Conservation (phyloP, 768 basidiomycete genomes). For the Rhizopogon vesiculosus region DNA sequence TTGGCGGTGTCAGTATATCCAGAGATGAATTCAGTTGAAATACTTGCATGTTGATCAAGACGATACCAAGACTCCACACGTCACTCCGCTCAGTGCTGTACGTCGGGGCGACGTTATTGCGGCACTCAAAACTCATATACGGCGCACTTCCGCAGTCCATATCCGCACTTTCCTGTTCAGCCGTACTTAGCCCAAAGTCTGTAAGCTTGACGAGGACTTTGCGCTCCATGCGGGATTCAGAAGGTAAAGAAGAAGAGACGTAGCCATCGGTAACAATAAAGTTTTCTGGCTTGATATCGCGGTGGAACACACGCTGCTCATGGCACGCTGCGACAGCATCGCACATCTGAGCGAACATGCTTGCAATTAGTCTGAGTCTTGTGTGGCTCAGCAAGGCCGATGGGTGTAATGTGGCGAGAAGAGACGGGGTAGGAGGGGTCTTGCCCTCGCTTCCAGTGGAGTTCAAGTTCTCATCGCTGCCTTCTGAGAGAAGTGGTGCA, state of each 20-base stretch:
- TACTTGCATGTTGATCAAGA: slow-evolving; percentile 93
- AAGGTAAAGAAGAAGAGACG: slow-evolving; percentile 32
- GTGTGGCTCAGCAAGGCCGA: slow-evolving; percentile 80
- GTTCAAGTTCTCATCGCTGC: slow-evolving; percentile 12
- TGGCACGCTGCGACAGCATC: slow-evolving; percentile 96
- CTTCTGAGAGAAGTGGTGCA: slow-evolving; percentile 37
- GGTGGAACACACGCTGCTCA: slow-evolving; percentile 84
- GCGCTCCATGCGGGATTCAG: slow-evolving; percentile 59
- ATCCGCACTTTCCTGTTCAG: slow-evolving; percentile 83
- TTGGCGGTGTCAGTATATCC: slow-evolving; percentile 3
- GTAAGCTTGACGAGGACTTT: slow-evolving; percentile 95
- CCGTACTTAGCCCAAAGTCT: slow-evolving; percentile 94
- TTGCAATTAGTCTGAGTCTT: slow-evolving; percentile 87
- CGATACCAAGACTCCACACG: slow-evolving; percentile 98
- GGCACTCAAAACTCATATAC: slow-evolving; percentile 99
- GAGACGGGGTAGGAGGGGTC: slow-evolving; percentile 91
- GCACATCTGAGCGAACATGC: slow-evolving; percentile 99
- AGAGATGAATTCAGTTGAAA: neutral
- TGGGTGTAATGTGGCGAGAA: slow-evolving; percentile 80
- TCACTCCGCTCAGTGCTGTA: slow-evolving; percentile 95
- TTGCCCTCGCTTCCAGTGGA: slow-evolving; percentile 5
- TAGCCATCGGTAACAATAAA: slow-evolving; percentile 90
- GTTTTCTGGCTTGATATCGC: slow-evolving; percentile 99
- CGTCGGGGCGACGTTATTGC: slow-evolving; percentile 93
- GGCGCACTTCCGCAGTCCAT: slow-evolving; percentile 99